These are phyloP conservation scores for Colletotrichum sp. DNA, from an alignment of 2,329 filamentous ascomycete genomes.

Conservation along the genomic window DNA sequence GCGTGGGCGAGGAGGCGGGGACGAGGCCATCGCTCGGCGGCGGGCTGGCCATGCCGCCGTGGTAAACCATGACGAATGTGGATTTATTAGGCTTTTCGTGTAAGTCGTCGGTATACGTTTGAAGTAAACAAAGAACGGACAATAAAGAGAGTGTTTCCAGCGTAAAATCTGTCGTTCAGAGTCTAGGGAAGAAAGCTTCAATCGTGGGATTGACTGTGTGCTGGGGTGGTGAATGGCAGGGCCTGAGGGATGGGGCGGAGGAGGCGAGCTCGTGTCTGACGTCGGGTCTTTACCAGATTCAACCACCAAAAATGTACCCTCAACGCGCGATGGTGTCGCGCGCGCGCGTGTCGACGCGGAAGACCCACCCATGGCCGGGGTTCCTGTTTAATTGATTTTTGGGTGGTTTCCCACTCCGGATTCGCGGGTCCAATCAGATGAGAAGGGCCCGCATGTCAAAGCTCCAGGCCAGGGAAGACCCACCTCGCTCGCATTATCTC, in stretches of 20 bases:
- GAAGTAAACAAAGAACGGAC: neutral
- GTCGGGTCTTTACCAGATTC: neutral
- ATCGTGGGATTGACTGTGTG: neutral
- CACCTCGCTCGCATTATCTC: neutral
- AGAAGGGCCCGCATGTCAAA: neutral
- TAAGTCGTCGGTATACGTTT: neutral
- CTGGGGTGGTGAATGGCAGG: neutral
- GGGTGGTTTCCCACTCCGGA: neutral
- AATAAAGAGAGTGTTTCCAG: neutral
- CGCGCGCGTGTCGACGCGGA: neutral
- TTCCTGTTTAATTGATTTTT: neutral
- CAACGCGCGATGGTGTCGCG: slow-evolving; percentile 16
- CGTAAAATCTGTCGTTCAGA: neutral
- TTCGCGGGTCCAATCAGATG: neutral
- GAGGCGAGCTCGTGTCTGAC: slow-evolving; percentile 9
- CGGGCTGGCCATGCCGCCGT: slow-evolving; percentile 23
- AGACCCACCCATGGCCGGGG: neutral
- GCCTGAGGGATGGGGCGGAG: neutral
- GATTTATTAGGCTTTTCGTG: neutral
- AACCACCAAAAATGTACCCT: neutral
- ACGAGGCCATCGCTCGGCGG: slow-evolving; percentile 23
- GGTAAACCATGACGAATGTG: slow-evolving; percentile 10
- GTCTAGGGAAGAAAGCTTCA: neutral
- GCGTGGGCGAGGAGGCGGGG: slow-evolving; percentile 22
- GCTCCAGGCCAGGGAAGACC: neutral